Percentiles rank a stretch among this genome's conserved stretches.
These are phyloP conservation scores for Madurella fahalii DNA, from an alignment of 2,329 filamentous ascomycete species.

Conservation along the genomic window DNA sequence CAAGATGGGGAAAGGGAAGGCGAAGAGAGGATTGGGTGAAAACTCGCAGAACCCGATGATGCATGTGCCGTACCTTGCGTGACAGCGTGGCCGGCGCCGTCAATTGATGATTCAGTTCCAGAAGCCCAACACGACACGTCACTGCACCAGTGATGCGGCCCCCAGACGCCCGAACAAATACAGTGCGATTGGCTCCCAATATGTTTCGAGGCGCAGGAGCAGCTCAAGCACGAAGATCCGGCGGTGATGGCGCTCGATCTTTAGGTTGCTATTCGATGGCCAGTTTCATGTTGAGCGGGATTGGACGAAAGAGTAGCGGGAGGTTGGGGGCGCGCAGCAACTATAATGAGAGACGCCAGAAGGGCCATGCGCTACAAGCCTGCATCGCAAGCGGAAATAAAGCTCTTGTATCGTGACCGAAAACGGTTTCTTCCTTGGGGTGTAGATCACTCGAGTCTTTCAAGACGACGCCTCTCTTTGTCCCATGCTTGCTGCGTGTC, in stretches of 20 bases:
- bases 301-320: neutral
- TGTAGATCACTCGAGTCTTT: conserved; percentile 11
- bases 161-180: neutral
- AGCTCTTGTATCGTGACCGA: conserved; percentile 23
- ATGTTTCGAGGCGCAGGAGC: neutral
- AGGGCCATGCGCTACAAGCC: conserved; percentile 5
- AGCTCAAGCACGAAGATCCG: no score
- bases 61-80: conserved; percentile 6
- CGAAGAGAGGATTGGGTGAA: neutral
- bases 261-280: neutral
- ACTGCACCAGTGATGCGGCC: neutral
- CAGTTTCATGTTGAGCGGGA: neutral
- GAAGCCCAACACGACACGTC: conserved; percentile 10
- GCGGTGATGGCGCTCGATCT: no score
- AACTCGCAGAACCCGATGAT: neutral
- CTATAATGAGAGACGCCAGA: conserved; percentile 18
- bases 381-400: conserved; percentile 24
- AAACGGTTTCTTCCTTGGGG: conserved; percentile 25
- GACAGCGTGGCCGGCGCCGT: conserved; percentile 14
- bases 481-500: conserved; percentile 2
- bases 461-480: conserved; percentile 21
- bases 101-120: neutral
- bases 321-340: conserved; percentile 6
- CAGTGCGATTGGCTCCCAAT: neutral
- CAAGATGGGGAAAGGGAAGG: neutral